Evolutionary conservation across 306 rosid species (phyloP), one percentile per base, ranked within the genome.

Genomic region (Inga leiocalycina): DNA sequence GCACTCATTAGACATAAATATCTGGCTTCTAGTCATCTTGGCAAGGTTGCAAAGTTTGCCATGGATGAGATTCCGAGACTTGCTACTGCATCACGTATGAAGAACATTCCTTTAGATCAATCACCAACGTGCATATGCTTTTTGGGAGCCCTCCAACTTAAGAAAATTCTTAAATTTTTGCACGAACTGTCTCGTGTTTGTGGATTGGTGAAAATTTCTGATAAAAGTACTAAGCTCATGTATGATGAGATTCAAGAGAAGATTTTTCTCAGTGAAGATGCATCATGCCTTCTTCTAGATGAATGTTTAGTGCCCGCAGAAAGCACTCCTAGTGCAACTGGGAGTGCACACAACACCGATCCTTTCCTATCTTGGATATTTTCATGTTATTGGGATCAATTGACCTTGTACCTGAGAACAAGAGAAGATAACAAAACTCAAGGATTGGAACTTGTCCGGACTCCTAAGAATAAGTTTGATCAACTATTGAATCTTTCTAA

Each of bases 61-160:
- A 83, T 86, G 87, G 95, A 93, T 68, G 95, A 94, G 90, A 84
- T 94, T 80, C 97, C 89, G 85, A 87, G 91, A 82, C 82, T 84
- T 82, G 86, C 91, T 83, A 85, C 92, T 74, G 94, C 93, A 85
- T 88, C 92, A 79, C 94, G 84, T 87, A 92, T 92, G 89, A 88
- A 88, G 69, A 91, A 85, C 86, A 91, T 80, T 75, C 94, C 89
- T 46, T 82, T 94, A 49, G 94, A 90, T 45, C 97, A 85, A 87
- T 79, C 97, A 44, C 98, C 98, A 71, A 79, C 81, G 83, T 92
- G 97, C 80, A 90, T 97, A 83, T 97, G 95, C 97, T 92, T 97
- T 89, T 81, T 97, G 43, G 99, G 93, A 68, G 95, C 92, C 71
- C 62, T 88, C 54, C 94, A 88, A 86, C 97, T 97, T 51, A 85